Base-by-base conservation (phyloP, 78 protist species). In the Tieghemostelium lacteum region DNA sequence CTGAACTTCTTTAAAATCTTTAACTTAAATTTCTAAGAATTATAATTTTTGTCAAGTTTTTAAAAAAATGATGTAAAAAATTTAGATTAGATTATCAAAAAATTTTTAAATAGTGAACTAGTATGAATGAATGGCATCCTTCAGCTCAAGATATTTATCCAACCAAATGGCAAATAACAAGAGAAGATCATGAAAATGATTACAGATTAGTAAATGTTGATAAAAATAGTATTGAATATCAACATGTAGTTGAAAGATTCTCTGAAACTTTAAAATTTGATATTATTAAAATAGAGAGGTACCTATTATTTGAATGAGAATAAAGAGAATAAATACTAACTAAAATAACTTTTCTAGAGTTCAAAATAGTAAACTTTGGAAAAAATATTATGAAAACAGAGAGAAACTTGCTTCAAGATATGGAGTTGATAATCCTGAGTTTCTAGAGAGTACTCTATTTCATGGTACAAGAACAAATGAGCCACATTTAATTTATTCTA, bases 341-440 rank as follows among this genome's bases (percentile, higher is more conserved):
- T n/a, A n/a, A n/a, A n/a, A n/a, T 12, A 42, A 33, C 5, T 2
- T 71, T 8, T 28, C 42, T 31, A 50, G 77, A 31, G 26, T 71
- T 50, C 77, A 71, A 71, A 71, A 71, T 28, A 42, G 50, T 50
- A 5, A 2, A 20, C 3, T 71, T 0, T 71, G 77, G 77, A 50
- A 39, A 22, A 52, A 33, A 8, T 71, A 42, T 22, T 19, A 71
- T 19, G 16, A 28, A 0, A 28, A 19, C 2, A 20, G 45, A 29
- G 57, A 71, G 0, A 20, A 22, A 8, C 31, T 50, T 8, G 17
- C 29, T 1, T 33, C n/a, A 14, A 71, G 50, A 34, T 71, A 71
- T 33, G 20, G 33, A 12, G 39, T 50, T 19, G 7, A 24, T 3
- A 50, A 42, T 22, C 40, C 34, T 22, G n/a, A 45, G 8, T 52